Conservation (phyloP, 345 rosid species). For the Eucalyptus urophylla region DNA sequence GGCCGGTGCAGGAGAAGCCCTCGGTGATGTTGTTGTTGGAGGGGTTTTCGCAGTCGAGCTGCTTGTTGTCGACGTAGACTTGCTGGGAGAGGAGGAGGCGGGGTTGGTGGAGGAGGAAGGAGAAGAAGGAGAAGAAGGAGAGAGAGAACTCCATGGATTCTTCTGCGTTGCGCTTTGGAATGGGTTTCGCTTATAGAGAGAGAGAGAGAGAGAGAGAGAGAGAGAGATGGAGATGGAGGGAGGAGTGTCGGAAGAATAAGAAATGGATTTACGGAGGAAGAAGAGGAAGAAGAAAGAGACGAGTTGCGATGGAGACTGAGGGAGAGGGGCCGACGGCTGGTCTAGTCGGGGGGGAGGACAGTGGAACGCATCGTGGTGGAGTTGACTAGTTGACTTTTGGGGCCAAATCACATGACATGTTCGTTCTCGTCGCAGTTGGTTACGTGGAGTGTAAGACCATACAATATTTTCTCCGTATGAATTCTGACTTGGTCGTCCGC, state of each 20-base stretch:
- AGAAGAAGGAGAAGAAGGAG: not conserved
- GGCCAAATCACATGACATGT: not conserved
- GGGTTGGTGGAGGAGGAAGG: not conserved
- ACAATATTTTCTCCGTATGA: not conserved
- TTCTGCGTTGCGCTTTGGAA: not conserved
- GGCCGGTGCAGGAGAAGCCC: conserved; percentile 47
- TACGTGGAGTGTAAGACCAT: no score
- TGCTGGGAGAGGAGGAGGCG: conserved; percentile 29
- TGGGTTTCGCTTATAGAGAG: not conserved
- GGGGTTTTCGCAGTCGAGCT: conserved; percentile 21
- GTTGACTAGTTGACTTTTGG: not conserved
- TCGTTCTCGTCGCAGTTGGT: not conserved
- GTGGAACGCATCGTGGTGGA: not conserved
- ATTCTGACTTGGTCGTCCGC: no score
- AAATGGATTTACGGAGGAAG: not conserved
- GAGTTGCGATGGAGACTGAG: not conserved
- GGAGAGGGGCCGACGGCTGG: not conserved
- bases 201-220: no score
- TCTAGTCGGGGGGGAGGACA: not conserved
- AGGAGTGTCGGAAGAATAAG: not conserved
- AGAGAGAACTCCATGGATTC: not conserved
- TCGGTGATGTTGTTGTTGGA: conserved; percentile 19
- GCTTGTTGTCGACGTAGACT: conserved; percentile 47
- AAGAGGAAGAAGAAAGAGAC: not conserved
- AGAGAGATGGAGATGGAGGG: not conserved